Evolutionary conservation across 805 yeast species (phyloP), one percentile per base, ranked within the genome.

Genomic region (Saturnispora bothae): DNA sequence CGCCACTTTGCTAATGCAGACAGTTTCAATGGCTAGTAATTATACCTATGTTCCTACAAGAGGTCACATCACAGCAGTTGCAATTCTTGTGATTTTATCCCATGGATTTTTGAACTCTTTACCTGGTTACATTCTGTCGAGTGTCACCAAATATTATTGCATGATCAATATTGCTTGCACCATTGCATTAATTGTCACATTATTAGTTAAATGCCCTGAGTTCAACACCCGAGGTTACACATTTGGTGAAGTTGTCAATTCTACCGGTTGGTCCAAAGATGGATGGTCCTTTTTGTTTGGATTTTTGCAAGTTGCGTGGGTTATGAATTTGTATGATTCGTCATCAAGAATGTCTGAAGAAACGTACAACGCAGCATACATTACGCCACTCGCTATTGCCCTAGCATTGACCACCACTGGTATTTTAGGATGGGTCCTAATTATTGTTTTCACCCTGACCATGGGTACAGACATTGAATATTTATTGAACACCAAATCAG

Each of bases 231-330:
- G 69, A 17, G 44, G 44, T 16, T 73, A 52, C 52, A 71, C 73
- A 8, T 75, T 75, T 49, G 63, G 69, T 17, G 55, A 58, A 36
- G 64, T 70, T 39, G 62, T 65, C 34, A 64, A 71, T 47, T 50
- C 48, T 34, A 66, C 76, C 16, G 73, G 72, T 34, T 75, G 78
- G 76, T 52, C 61, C 18, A 51, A 59, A 4, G 59, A 61, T 34
- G 79, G 78, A 4, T 73, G 76, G 70, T 66, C 77, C 4, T 73
- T 73, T 51, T 51, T 73, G 48, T 69, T 69, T 42, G 68, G 73
- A 14, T 71, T 71, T 66, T 60, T 69, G 53, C 74, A 74, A 28
- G 73, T 69, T 15, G 64, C 73, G 28, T 71, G 78, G 77, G 73
- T 74, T 42, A 71, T 71, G 63, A 73, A 76, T 19, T 66, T 71